A percentile compares a stretch with the other conserved stretches of the same genome.
These are phyloP conservation scores for Candida buenavistaensis DNA, from an alignment of 1,139 yeast genomes.

Conservation along the genomic window DNA sequence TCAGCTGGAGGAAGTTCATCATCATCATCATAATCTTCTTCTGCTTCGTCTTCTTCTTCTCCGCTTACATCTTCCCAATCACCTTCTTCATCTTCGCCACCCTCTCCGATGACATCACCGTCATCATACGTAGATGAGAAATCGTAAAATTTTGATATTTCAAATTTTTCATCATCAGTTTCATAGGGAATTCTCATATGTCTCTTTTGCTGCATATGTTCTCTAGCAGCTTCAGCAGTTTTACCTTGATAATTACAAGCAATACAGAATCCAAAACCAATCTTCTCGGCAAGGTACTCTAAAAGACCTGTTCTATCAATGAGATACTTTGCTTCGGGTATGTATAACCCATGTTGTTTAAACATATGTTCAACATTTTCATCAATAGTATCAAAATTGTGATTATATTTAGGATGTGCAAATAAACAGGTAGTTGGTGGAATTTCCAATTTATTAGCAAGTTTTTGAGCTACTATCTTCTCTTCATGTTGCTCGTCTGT, in stretches of 20 bases:
- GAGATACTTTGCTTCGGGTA: conserved; percentile 78
- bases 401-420: conserved; percentile 54
- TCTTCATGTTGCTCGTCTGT: conserved; percentile 50
- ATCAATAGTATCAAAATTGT: conserved; percentile 44
- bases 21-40: conserved; percentile 40
- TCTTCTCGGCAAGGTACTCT: conserved; percentile 73
- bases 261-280: conserved; percentile 84
- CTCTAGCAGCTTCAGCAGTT: conserved; percentile 82
- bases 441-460: conserved; percentile 64
- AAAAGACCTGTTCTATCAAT: conserved; percentile 71
- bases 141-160: conserved; percentile 83
- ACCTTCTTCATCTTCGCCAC: conserved; percentile 10
- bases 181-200: conserved; percentile 93
- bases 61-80: conserved; percentile 21
- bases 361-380: conserved; percentile 78
- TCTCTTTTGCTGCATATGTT: conserved; percentile 82
- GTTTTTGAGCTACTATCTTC: conserved; percentile 52
- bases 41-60: conserved; percentile 32
- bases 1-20: conserved; percentile 40
- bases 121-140: conserved; percentile 64
- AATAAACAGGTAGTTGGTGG: conserved; percentile 78
- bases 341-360: conserved; percentile 73
- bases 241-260: conserved; percentile 83
- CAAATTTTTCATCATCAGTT: conserved; percentile 73
- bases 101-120: conserved; percentile 19